Conservation (phyloP, 345 rosid species). For the Brassica napus region DNA sequence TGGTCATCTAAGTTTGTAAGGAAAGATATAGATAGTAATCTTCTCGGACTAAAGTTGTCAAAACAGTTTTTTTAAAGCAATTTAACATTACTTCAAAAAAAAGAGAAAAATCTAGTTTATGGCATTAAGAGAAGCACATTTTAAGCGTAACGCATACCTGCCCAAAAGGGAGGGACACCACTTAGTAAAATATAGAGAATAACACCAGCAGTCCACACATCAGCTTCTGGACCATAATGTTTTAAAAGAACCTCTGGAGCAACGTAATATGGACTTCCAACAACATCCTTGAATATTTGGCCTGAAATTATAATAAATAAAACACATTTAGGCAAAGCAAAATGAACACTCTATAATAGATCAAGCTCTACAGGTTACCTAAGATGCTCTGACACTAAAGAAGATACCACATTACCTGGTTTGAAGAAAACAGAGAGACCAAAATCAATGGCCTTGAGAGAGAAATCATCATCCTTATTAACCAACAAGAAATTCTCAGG, state of each 20-base stretch:
- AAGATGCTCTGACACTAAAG: conserved; percentile 14
- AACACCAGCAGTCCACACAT: conserved; percentile 99
- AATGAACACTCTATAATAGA: background rate
- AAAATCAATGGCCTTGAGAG: conserved; percentile 97
- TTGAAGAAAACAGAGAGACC: conserved; percentile 99
- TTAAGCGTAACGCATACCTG: conserved; percentile 51
- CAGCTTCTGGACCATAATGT: conserved; percentile 94
- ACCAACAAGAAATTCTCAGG: conserved; percentile 99
- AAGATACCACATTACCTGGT: conserved; percentile 59
- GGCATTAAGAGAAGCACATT: background rate
- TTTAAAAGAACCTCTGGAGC: conserved; percentile 98
- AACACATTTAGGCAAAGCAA: conserved; percentile 15
- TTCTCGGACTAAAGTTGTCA: too few species aligned
- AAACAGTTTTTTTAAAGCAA: too few species aligned
- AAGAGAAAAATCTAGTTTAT: background rate
- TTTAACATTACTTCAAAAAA: too few species aligned
- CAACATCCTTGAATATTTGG: conserved; percentile 89
- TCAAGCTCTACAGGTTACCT: background rate
- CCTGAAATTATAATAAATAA: conserved; percentile 43
- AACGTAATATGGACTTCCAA: conserved; percentile 97
- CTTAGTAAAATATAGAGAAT: conserved; percentile 90
- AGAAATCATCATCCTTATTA: conserved; percentile 96
- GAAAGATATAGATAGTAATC: too few species aligned
- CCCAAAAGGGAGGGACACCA: conserved; percentile 99
- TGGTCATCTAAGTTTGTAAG: background rate